phyloP scores from a whole-genome alignment of 345 rosid genomes.

The Murraya koenigii region DNA sequence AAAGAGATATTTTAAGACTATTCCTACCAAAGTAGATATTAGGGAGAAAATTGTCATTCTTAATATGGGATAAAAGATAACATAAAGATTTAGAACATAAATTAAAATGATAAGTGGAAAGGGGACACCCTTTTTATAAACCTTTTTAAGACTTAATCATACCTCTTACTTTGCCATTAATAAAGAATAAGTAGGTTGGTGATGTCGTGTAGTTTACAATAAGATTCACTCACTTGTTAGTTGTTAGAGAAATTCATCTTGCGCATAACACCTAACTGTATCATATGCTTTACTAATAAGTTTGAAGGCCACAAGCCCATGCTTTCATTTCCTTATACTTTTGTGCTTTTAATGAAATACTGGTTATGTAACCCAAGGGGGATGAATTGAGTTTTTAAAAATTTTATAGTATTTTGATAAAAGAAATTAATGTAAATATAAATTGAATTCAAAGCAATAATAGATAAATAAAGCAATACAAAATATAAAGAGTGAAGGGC shows the following conservation, averaged over 20 bases:
- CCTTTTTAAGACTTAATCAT: neutral
- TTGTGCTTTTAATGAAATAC: no score
- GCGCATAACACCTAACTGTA: neutral
- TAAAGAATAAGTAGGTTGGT: neutral
- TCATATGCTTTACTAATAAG: neutral
- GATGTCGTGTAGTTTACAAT: neutral
- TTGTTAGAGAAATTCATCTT: neutral
- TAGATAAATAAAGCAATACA: no score
- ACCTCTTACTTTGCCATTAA: neutral
- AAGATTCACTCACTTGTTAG: no score
- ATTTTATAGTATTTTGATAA: no score
- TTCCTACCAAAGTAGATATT: neutral
- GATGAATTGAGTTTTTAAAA: no score
- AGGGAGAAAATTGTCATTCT: neutral
- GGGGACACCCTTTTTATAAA: neutral
- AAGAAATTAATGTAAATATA: no score
- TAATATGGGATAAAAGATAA: neutral
- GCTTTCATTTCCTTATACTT: neutral
- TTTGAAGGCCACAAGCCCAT: neutral
- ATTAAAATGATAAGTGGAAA: neutral
- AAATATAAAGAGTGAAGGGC: no score
- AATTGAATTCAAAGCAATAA: no score
- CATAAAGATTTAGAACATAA: neutral
- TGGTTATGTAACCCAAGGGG: no score
- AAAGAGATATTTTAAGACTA: no score